Evolutionary conservation across 2,329 filamentous ascomycete genomes (phyloP), one percentile per base, ranked within the genome.

Genomic region (Ophiostoma novo-ulmi): DNA sequence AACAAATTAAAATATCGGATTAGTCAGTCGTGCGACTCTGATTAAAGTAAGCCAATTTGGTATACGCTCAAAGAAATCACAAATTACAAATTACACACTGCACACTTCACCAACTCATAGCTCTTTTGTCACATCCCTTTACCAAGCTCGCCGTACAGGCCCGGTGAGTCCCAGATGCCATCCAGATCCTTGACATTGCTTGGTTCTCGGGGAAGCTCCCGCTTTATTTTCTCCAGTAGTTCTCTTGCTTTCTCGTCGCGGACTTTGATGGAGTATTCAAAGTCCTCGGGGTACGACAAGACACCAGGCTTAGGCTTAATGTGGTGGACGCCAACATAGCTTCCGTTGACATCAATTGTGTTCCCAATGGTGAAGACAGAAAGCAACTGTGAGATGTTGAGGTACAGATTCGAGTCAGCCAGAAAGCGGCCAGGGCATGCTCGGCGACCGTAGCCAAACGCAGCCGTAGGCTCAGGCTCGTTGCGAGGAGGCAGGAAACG

Each of bases 151-250:
- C 52, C 22, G 11, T 26, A 58, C 52, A 58, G 22, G n/a, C n/a
- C 52, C 4, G 52, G 52, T 17, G 52, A 58, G 10, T 26, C 52
- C n/a, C 52, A 58, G 26, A 58, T 31, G 22, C 11, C 52, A 26
- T 58, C 52, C 10, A 58, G 22, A 58, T 58, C 52, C 52, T 58
- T 58, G 52, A 58, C 52, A 26, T 58, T 58, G 22, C 52, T 58
- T 3, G 52, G 52, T 8, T 58, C 52, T 26, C 22, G 0, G 8
- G 52, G 52, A 10, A 58, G 5, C 7, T 58, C n/a, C 11, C n/a
- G 52, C 52, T 58, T 58, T n/a, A 58, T 58, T 4, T 58, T 8
- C 52, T 58, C 52, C 52, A 58, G 22, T 22, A 58, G 22, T 1
- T 22, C 52, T 26, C 26, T 26, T 11, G 52, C 52, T 26, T 58